phyloP scores from a whole-genome alignment of 805 yeast species.

The Suhomyces tanzawaensis region DNA sequence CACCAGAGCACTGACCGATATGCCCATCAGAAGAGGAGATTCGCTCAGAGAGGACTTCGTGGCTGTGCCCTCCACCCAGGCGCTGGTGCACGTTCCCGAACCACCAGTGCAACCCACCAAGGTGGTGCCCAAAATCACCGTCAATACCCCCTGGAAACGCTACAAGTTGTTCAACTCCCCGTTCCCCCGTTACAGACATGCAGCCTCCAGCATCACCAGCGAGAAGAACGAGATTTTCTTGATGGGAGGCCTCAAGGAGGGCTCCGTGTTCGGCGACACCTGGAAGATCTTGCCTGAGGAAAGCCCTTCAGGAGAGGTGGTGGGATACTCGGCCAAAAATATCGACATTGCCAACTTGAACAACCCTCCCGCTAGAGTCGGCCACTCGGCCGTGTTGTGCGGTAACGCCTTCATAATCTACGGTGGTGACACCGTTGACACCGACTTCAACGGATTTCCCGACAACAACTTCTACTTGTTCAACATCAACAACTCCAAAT shows the following conservation, averaged over 20 bases:
- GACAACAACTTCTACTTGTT: conserved; percentile 90
- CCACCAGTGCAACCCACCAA: conserved; percentile 1
- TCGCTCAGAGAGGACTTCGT: conserved; percentile 1
- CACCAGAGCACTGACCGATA: conserved; percentile 3
- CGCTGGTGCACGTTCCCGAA: not conserved
- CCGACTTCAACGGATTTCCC: conserved; percentile 69
- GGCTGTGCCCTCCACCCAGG: not conserved
- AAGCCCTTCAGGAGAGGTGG: conserved; percentile 19
- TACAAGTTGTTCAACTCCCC: conserved; percentile 71
- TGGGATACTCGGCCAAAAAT: conserved; percentile 29
- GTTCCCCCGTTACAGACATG: conserved; percentile 92
- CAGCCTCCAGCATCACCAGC: conserved; percentile 72
- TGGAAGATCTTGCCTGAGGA: conserved; percentile 74
- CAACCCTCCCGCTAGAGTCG: conserved; percentile 93
- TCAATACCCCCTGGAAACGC: conserved; percentile 58
- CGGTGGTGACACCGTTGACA: conserved; percentile 93
- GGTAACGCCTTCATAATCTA: conserved; percentile 94
- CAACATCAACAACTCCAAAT: conserved; percentile 50
- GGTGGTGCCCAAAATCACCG: not conserved
- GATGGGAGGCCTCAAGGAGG: conserved; percentile 94
- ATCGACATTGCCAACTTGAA: conserved; percentile 59
- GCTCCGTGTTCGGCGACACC: conserved; percentile 90
- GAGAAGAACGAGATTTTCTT: conserved; percentile 79
- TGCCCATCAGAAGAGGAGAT: conserved; percentile 4
- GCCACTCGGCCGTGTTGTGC: conserved; percentile 86